Evolutionary conservation across 208 protist species (phyloP), one percentile per base, ranked within the genome.

Genomic region (Trypanosoma platydactyli): DNA sequence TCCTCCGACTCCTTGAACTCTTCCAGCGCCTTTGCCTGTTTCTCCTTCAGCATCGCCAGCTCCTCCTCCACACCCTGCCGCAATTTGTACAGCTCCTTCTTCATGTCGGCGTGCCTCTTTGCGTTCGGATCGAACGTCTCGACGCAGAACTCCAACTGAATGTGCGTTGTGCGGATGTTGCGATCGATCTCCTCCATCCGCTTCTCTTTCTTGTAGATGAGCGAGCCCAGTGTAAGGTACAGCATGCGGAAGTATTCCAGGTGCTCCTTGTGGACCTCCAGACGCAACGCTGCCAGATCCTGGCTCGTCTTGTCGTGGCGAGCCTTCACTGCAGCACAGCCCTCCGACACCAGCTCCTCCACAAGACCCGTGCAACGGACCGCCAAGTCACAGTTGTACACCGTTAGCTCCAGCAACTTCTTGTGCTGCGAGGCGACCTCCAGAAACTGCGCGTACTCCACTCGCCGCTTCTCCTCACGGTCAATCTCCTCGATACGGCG

Each of bases 61-160:
- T 91, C 81, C 84, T 91, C 84, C 60, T 82, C 77, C 24, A 82
- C 77, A 44, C 63, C 51, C 60, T 75, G 65, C 12, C 77, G 65
- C 71, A 82, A 72, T 41, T 76, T 82, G 72, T 82, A 82, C 42
- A 82, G 61, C 54, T 82, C 77, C 72, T 82, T 82, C 77, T 90
- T 90, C 76, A 81, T 86, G 72, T 90, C 84, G 11, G 80, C 76
- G 60, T 86, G 81, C 71, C 81, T 83, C 73, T 88, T 88, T 55
- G 84, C 84, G 68, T 83, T 88, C 61, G 84, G 84, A 74, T 90
- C 84, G 64, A 90, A 90, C 20, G 84, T 90, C 76, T 90, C 81
- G 53, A 88, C 81, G 64, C 84, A 87, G 79, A 90, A 90, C 79
- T 91, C 84, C 60, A 91, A 65, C 64, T 91, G 84, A 58, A 88